phyloP scores from a whole-genome alignment of 1,284 basidiomycete species.

The Ustilago xerochloae region DNA sequence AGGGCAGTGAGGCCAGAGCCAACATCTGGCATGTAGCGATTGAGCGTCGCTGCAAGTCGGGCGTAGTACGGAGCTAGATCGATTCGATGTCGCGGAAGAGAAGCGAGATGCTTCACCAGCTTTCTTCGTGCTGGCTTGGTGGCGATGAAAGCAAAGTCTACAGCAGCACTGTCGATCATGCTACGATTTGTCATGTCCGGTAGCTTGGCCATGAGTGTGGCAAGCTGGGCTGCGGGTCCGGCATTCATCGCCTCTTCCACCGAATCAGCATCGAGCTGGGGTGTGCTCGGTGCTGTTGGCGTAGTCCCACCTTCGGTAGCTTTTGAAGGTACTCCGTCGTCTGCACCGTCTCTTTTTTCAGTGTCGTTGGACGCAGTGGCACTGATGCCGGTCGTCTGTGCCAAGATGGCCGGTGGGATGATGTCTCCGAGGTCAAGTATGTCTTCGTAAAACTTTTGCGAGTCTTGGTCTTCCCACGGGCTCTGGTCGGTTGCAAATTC shows the following conservation, averaged over 20 bases:
- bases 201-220: slow-evolving; percentile 88
- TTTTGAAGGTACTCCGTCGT: not conserved
- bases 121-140: slow-evolving; percentile 93
- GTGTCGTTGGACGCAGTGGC: slow-evolving; percentile 71
- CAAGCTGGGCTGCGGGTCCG: slow-evolving; percentile 91
- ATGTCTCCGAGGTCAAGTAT: slow-evolving; percentile 89
- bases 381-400: slow-evolving; percentile 65
- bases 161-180: slow-evolving; percentile 90
- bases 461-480: slow-evolving; percentile 98
- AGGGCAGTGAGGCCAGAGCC: slow-evolving; percentile 81
- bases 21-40: slow-evolving; percentile 92
- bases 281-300: slow-evolving; percentile 25
- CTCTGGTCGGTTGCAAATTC: slow-evolving; percentile 73
- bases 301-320: not conserved
- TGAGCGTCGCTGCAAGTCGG: slow-evolving; percentile 85
- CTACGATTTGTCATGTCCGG: slow-evolving; percentile 92
- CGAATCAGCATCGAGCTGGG: slow-evolving; percentile 24
- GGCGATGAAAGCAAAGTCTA: slow-evolving; percentile 95
- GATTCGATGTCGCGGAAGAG: slow-evolving; percentile 86
- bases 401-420: slow-evolving; percentile 86
- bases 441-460: slow-evolving; percentile 92
- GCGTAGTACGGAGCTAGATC: slow-evolving; percentile 95
- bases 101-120: slow-evolving; percentile 78
- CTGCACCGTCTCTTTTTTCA: slow-evolving; percentile 69
- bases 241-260: slow-evolving; percentile 70